Conservation (phyloP, 495 filamentous ascomycete species). For the Neurospora sp. region DNA sequence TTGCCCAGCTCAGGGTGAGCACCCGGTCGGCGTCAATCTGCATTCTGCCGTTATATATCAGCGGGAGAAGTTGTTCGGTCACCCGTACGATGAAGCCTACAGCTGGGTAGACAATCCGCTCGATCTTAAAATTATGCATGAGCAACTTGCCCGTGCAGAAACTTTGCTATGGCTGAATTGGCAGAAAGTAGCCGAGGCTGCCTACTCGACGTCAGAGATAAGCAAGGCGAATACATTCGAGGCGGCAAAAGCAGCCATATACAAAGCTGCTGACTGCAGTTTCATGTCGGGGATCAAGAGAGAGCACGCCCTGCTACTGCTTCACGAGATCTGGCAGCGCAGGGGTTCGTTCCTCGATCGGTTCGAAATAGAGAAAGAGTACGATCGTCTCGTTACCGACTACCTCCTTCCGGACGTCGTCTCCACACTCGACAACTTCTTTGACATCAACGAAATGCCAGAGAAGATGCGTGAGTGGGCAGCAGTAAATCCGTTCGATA, state of each 20-base stretch:
- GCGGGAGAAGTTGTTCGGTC: neutral
- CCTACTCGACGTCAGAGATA: neutral
- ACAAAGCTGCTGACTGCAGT: neutral
- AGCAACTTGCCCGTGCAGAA: neutral
- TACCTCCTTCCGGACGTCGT: neutral
- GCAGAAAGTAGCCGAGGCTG: neutral
- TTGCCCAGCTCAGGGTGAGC: neutral
- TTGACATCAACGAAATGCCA: neutral
- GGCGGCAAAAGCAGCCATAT: neutral
- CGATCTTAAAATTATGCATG: neutral
- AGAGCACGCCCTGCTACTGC: neutral
- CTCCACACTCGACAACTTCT: neutral
- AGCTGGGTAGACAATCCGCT: neutral
- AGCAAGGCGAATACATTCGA: neutral
- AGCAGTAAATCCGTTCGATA: neutral
- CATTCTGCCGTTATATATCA: neutral
- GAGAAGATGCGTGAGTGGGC: neutral
- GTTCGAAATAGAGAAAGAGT: neutral
- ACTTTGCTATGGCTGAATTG: neutral
- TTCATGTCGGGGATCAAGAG: neutral
- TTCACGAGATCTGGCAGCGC: neutral
- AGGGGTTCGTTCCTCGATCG: neutral
- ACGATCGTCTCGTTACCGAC: neutral
- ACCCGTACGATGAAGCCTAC: neutral
- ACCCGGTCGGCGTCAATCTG: neutral